Evolutionary conservation across 371 early-diverging fungal genomes (phyloP), one percentile per base, ranked within the genome.

Genomic region (Circinella minor): DNA sequence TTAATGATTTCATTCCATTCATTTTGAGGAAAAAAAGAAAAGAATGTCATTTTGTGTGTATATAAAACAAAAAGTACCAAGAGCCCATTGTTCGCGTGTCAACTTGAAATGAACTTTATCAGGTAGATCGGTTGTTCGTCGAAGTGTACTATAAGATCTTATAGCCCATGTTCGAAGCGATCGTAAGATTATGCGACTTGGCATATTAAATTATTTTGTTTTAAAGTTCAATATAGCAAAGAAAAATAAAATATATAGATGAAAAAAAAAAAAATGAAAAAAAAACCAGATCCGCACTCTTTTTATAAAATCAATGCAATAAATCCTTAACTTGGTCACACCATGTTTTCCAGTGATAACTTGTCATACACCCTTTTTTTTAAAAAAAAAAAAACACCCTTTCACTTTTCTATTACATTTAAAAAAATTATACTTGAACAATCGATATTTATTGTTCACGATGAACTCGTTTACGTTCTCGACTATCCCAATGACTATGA

Each of bases 21-120:
- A 27, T 27, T 27, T 27, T 27, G 27, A 2, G 27, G 27, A 27
- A 27, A 46, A 27, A 27, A 46, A n/a, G 20, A 20, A 49, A 20
- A 55, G 14, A 17, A 36, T 1, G 17, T 20, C 51, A 48, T 27
- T 51, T 51, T 51, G 15, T 43, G 43, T 11, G 6, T 43, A 9
- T 43, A 11, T 43, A 43, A 9, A 20, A 54, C n/a, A 43, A 18
- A n/a, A 20, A 17, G 27, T 68, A 74, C 74, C 74, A 9, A 68
- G 43, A 9, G 65, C 65, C 63, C 69, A 63, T 69, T 69, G 66
- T 39, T 75, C 70, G 17, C 72, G 68, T 36, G 69, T 70, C 57
- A 75, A 61, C 5, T 63, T 39, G 38, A 75, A 49, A 46, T 63
- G 66, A 17, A 70, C 68, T 57, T 75, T 75, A 55, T 75, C 70